A percentile compares a stretch with the other conserved stretches of the same genome.
phyloP scores from a whole-genome alignment of 805 yeast species.

The Pichia kluyveri region DNA sequence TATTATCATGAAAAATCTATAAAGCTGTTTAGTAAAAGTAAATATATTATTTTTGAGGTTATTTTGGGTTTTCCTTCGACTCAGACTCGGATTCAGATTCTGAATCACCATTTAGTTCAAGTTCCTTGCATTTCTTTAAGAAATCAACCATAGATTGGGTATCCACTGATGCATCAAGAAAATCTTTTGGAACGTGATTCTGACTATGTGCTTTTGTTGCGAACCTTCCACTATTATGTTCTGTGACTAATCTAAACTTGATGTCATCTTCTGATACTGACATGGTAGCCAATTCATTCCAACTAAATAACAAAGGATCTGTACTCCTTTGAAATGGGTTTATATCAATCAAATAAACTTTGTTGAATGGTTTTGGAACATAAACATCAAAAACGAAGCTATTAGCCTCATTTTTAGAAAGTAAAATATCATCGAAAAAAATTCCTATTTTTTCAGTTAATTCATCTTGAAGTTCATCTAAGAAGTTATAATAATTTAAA shows the following conservation, averaged over 20 bases:
- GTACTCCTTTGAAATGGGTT: conserved; percentile 78
- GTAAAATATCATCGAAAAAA: conserved; percentile 44
- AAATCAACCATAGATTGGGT: conserved; percentile 62
- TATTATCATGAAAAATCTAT: neutral
- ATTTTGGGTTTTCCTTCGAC: neutral
- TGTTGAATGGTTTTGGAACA: conserved; percentile 63
- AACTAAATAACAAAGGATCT: conserved; percentile 69
- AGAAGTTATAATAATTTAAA: conserved; percentile 68
- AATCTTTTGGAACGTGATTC: conserved; percentile 84
- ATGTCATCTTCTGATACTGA: conserved; percentile 28
- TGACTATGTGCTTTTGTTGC: conserved; percentile 79
- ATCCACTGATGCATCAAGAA: conserved; percentile 73
- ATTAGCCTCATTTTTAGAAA: conserved; percentile 42
- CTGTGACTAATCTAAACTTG: conserved; percentile 54
- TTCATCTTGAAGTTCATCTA: conserved; percentile 41
- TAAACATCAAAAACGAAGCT: conserved; percentile 73
- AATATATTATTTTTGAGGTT: neutral
- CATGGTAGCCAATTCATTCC: conserved; percentile 61
- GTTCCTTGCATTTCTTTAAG: conserved; percentile 40
- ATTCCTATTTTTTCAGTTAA: conserved; percentile 39
- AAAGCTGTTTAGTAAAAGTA: neutral
- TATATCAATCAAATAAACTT: conserved; percentile 68
- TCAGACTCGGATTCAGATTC: neutral
- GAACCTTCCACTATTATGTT: conserved; percentile 66
- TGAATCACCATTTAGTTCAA: conserved; percentile 3